Evolutionary conservation across 2,329 filamentous ascomycete species (phyloP).

Genomic region (Aquanectria penicillioides): DNA sequence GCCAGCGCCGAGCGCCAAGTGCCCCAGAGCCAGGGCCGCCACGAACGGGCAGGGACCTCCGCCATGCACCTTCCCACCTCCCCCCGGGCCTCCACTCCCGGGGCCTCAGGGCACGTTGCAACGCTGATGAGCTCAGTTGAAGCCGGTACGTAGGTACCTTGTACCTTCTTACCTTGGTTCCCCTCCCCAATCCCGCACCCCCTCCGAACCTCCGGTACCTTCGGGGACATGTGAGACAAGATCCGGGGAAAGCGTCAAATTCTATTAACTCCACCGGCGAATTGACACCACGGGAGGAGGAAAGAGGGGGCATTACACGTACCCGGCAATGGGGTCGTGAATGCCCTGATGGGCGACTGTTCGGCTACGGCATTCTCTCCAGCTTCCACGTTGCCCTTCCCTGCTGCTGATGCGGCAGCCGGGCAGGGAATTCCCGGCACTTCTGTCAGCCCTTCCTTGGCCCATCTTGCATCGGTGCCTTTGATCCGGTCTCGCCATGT

Average conservation of each 20-base stretch:
- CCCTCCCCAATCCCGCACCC: not conserved
- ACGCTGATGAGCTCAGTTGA: too few relatives aligned
- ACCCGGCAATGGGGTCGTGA: too few relatives aligned
- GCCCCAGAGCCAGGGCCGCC: constrained; percentile 7
- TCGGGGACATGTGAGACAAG: not conserved
- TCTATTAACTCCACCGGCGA: constrained; percentile 12
- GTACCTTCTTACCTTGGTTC: too few relatives aligned
- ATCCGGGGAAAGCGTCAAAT: not conserved
- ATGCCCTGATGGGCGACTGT: too few relatives aligned
- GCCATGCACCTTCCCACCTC: constrained; percentile 13
- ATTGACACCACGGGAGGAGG: too few relatives aligned
- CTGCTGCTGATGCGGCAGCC: not conserved
- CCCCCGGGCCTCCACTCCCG: not conserved
- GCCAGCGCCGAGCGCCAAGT: constrained; percentile 1
- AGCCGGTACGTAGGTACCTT: not conserved
- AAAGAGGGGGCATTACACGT: too few relatives aligned
- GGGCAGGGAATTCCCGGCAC: constrained; percentile 12
- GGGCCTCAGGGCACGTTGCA: too few relatives aligned
- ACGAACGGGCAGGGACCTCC: constrained; percentile 16
- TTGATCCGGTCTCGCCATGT: not conserved
- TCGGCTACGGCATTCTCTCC: too few relatives aligned
- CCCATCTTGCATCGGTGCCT: not conserved
- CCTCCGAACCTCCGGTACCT: constrained; percentile 14
- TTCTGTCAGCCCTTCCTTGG: not conserved
- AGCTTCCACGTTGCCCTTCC: constrained; percentile 1